Conservation (phyloP, 176 grass and related monocot genomes). For the Elymus sibiricus region DNA sequence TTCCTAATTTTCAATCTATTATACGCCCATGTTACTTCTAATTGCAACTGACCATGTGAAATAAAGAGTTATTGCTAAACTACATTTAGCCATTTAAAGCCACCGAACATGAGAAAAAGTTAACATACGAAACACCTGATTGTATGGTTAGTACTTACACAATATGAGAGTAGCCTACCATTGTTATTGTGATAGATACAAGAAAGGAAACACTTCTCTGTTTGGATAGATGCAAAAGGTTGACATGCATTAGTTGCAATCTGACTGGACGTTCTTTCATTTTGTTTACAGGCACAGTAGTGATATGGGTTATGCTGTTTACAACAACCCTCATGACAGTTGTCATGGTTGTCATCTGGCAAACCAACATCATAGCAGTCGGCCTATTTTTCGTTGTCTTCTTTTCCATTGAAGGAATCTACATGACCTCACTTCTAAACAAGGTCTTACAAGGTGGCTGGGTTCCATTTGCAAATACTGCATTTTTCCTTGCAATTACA, state of each 20-base stretch:
- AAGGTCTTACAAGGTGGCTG: conserved; percentile 73
- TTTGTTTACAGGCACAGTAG: conserved; percentile 58
- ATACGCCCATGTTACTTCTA: not conserved
- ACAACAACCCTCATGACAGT: conserved; percentile 61
- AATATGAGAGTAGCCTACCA: not conserved
- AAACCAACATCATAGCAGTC: conserved; percentile 31
- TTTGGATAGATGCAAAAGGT: not conserved
- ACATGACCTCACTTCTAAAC: conserved; percentile 72
- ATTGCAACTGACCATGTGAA: not conserved
- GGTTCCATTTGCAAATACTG: conserved; percentile 80
- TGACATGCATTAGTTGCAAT: not conserved
- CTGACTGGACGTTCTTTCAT: not conserved
- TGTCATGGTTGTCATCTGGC: conserved; percentile 74
- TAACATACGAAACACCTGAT: not conserved
- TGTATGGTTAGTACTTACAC: not conserved
- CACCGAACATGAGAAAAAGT: not conserved
- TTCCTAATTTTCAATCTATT: conserved; percentile 5
- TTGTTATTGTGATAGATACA: not conserved
- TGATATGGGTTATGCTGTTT: conserved; percentile 95
- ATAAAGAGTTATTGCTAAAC: not conserved
- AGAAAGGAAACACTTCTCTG: not conserved
- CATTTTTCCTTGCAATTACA: conserved; percentile 64
- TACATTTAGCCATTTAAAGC: not conserved
- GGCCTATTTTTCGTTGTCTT: conserved; percentile 40
- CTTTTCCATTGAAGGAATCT: conserved; percentile 44